phyloP scores from a whole-genome alignment of 306 rosid species.

The Vigna reflexopilosa region DNA sequence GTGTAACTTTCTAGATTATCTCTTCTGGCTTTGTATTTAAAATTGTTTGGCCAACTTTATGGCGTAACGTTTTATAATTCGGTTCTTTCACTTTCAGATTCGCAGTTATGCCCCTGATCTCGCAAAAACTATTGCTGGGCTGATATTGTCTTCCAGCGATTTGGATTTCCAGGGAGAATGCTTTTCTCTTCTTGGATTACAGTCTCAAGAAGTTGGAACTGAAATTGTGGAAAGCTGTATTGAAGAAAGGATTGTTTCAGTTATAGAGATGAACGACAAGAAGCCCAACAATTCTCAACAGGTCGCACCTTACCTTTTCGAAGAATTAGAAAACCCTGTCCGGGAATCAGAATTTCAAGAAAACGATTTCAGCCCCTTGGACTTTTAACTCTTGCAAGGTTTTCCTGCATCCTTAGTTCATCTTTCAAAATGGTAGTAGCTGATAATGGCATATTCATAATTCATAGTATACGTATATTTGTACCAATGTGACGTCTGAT shows the following conservation, averaged over 20 bases:
- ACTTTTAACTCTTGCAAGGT: conserved; percentile 40
- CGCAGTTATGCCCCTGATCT: conserved; percentile 82
- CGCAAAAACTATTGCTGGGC: conserved; percentile 83
- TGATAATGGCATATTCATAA: no score
- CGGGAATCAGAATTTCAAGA: conserved; percentile 53
- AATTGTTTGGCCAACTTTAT: conserved; percentile 10
- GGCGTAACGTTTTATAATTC: not conserved
- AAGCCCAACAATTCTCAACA: conserved; percentile 64
- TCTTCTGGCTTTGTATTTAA: not conserved
- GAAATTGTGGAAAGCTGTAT: conserved; percentile 65
- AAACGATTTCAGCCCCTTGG: conserved; percentile 55
- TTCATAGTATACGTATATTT: no score
- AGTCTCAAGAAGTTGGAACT: conserved; percentile 58
- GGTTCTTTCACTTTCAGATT: conserved; percentile 61
- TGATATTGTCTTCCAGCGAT: conserved; percentile 76
- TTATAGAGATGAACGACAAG: conserved; percentile 72
- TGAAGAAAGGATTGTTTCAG: conserved; percentile 68
- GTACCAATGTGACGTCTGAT: not conserved
- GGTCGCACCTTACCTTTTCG: conserved; percentile 66
- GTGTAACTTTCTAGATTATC: conserved; percentile 24
- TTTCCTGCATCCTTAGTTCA: conserved; percentile 8
- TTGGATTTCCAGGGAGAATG: conserved; percentile 75
- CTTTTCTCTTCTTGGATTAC: conserved; percentile 81
- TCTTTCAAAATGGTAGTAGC: not conserved
- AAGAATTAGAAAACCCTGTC: conserved; percentile 46